Conservation (phyloP, 192 early-diverging fungal genomes). For the Kappamyces sp. region DNA sequence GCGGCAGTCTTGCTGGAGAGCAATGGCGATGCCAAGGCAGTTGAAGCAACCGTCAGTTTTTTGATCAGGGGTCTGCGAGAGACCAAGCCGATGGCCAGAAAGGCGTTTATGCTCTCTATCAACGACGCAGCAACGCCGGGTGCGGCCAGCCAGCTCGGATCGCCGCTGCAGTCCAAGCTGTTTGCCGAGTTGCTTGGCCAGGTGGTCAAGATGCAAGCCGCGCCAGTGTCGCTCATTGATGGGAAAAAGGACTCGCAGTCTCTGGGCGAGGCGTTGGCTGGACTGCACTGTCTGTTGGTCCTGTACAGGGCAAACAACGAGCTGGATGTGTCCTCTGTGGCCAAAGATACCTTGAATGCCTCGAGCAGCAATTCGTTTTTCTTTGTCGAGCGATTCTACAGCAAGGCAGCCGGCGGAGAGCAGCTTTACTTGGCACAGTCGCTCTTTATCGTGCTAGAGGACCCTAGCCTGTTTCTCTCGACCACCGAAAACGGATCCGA, state of each 20-base stretch:
- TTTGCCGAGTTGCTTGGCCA: constrained; percentile 43
- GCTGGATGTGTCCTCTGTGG: constrained; percentile 9
- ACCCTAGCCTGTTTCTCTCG: constrained; percentile 25
- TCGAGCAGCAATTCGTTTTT: constrained; percentile 61
- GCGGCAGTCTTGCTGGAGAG: constrained; percentile 38
- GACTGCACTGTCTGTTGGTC: constrained; percentile 24
- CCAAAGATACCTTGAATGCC: constrained; percentile 22
- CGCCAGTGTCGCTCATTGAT: constrained; percentile 40
- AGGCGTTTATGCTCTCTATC: constrained; percentile 59
- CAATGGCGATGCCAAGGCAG: constrained; percentile 29
- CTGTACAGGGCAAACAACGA: constrained; percentile 15
- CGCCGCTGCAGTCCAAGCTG: constrained; percentile 24
- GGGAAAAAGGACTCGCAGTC: constrained; percentile 43
- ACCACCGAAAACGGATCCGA: constrained; percentile 6
- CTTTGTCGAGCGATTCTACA: constrained; percentile 78
- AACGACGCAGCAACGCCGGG: constrained; percentile 41
- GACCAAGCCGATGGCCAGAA: constrained; percentile 53
- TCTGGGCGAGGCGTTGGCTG: constrained; percentile 36
- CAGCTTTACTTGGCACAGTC: constrained; percentile 61
- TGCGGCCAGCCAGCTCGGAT: constrained; percentile 9
- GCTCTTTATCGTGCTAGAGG: constrained; percentile 34
- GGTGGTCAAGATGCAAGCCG: constrained; percentile 39
- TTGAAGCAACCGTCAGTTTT: constrained; percentile 40
- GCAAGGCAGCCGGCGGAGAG: constrained; percentile 59
- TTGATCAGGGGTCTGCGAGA: constrained; percentile 53